Base-by-base conservation (phyloP, 1,284 basidiomycete genomes). In the Exobasidium cylindrosporum region DNA sequence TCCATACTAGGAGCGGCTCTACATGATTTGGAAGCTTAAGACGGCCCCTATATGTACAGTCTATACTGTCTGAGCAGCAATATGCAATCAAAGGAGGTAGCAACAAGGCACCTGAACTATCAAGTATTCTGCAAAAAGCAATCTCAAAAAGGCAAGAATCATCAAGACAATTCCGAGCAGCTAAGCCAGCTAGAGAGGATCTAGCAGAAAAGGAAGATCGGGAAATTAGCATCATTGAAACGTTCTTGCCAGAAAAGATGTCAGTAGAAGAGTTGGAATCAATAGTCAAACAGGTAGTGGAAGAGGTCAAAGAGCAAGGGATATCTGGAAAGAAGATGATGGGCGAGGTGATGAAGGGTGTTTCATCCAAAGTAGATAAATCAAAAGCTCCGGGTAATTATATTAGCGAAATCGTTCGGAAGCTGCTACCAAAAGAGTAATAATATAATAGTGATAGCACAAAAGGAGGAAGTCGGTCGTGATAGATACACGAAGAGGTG, bases 131-230 rank as follows among this genome's bases (percentile, higher is more conserved):
- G 54, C 63, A 65, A 53, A 74, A 74, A 58, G 68, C 70, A 0
- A 59, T 71, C 57, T 64, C 70, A 40, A 53, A 66, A 4, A 62
- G 72, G 28, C 58, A 63, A 4, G 72, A 74, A 28, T 64, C 72
- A 14, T 66, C 69, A 2, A 65, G 64, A 17, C 66, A 68, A 62
- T 74, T 69, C 60, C 35, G 69, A 4, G 63, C 66, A 29, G 70
- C 69, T 6, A 69, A 67, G 17, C 71, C 71, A 14, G 65, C 71
- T 1, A 63, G 72, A 46, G 65, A 69, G 44, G 72, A 74, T 31
- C 63, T 74, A 6, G 72, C 70, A 0, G 65, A 70, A 28, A 70
- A 73, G 56, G 72, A 74, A 59, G 70, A 74, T 45, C 60, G 63
- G 53, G 72, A 74, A 52, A 66, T 65, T 1, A 60, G 58, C 45